Evolutionary conservation across 2,329 filamentous ascomycete species (phyloP).

Genomic region (Aspergillus fijiensis): DNA sequence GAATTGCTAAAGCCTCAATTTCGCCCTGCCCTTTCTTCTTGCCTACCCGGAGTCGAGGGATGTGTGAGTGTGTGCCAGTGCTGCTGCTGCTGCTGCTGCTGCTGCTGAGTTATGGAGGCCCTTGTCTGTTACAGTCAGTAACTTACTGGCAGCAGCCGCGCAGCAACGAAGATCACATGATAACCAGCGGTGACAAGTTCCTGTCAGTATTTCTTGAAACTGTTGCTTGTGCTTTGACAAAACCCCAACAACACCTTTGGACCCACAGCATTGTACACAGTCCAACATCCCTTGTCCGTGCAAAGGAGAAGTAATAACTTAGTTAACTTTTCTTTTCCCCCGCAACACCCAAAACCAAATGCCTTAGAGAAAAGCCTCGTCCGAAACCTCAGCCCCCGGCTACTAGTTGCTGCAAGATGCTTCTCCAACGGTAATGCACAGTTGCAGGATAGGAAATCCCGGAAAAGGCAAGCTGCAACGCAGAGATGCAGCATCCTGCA

Average conservation of each 20-base stretch:
- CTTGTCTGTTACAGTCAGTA: too few species aligned
- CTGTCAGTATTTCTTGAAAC: not conserved
- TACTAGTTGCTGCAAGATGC: not conserved
- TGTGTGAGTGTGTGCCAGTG: not conserved
- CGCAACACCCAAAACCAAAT: not conserved
- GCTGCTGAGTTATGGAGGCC: too few species aligned
- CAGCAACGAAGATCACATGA: not conserved
- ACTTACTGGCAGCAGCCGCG: not conserved
- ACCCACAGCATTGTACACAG: too few species aligned
- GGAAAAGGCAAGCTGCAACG: not conserved
- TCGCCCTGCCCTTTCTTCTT: not conserved
- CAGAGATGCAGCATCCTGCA: not conserved
- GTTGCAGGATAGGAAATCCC: not conserved
- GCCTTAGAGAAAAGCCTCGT: not conserved
- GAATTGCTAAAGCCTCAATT: not conserved
- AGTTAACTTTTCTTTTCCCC: too few species aligned
- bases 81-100: too few species aligned
- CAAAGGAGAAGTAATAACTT: not conserved
- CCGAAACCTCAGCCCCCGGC: not conserved
- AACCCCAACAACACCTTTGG: not conserved
- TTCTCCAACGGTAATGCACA: not conserved
- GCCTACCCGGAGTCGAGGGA: not conserved
- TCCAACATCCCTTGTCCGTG: not conserved
- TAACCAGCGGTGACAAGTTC: constrained; percentile 4
- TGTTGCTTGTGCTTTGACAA: not conserved